These are phyloP conservation scores for Lomentospora prolificans DNA, from an alignment of 2,329 filamentous ascomycete genomes.

Conservation along the genomic window DNA sequence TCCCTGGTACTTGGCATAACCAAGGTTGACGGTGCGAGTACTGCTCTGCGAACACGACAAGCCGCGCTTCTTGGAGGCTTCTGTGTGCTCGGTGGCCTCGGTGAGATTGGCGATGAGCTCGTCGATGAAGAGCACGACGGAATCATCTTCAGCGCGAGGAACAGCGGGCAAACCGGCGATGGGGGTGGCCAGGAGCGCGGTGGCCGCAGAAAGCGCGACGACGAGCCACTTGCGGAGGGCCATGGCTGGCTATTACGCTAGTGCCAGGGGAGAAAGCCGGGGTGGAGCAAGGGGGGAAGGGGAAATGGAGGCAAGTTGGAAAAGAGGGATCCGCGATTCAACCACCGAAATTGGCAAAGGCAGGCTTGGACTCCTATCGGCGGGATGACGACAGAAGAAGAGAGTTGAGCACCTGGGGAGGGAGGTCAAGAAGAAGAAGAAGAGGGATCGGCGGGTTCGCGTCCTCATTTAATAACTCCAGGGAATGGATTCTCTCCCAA, in stretches of 20 bases:
- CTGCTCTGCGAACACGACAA: background rate
- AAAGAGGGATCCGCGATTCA: background rate
- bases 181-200: background rate
- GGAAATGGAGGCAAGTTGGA: background rate
- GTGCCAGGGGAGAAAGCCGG: background rate
- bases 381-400: background rate
- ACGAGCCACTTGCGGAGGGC: background rate
- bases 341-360: background rate
- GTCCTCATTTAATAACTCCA: background rate
- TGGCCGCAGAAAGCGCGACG: background rate
- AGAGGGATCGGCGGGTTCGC: background rate
- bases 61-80: background rate
- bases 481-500: background rate
- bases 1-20: constrained; percentile 35
- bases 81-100: background rate
- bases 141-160: background rate
- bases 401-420: background rate
- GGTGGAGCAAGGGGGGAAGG: background rate
- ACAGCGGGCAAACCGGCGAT: background rate
- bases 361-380: background rate
- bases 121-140: background rate
- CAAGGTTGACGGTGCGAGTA: constrained; percentile 28
- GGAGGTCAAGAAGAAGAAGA: background rate
- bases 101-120: constrained; percentile 3
- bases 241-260: background rate